Evolutionary conservation across 306 rosid species (phyloP).

Genomic region (Cucurbita argyrosperma): DNA sequence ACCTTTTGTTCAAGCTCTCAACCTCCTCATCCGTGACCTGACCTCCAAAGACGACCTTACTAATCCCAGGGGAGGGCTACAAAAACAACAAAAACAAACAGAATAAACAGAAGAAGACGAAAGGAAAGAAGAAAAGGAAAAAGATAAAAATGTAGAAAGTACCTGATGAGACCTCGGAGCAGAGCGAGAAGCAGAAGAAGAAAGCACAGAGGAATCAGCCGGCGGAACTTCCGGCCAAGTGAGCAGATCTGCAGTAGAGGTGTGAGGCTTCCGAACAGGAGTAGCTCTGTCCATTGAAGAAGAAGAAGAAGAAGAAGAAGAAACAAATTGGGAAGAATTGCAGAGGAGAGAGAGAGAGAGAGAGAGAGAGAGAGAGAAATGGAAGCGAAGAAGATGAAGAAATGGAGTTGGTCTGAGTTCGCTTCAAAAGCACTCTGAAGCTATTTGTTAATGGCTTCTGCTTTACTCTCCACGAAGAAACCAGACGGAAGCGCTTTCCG

Average conservation of each 20-base stretch:
- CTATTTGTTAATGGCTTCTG: slow-evolving; percentile 1
- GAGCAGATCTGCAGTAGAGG: slow-evolving; percentile 98
- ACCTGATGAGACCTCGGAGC: slow-evolving; percentile 77
- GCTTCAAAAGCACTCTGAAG: background rate
- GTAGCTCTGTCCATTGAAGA: slow-evolving; percentile 61
- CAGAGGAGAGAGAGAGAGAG: background rate
- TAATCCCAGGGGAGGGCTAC: slow-evolving; percentile 98
- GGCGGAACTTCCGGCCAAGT: slow-evolving; percentile 77
- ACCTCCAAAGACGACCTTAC: slow-evolving; percentile 92
- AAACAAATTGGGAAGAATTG: background rate
- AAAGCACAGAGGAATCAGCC: slow-evolving; percentile 41
- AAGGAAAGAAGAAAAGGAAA: background rate
- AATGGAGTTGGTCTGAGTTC: too few species aligned
- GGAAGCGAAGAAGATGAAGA: background rate
- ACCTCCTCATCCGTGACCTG: slow-evolving; percentile 96
- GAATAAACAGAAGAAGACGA: background rate
- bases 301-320: background rate
- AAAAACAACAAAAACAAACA: too few species aligned
- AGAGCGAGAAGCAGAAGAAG: slow-evolving; percentile 48
- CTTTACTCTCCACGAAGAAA: background rate
- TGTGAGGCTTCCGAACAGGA: slow-evolving; percentile 86
- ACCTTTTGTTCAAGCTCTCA: slow-evolving; percentile 85
- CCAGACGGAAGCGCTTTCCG: background rate
- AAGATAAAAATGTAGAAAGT: background rate
- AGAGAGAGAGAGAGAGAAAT: background rate